Evolutionary conservation across 2,329 filamentous ascomycete genomes (phyloP), one percentile per base, ranked within the genome.

Genomic region (Amphichorda felina): DNA sequence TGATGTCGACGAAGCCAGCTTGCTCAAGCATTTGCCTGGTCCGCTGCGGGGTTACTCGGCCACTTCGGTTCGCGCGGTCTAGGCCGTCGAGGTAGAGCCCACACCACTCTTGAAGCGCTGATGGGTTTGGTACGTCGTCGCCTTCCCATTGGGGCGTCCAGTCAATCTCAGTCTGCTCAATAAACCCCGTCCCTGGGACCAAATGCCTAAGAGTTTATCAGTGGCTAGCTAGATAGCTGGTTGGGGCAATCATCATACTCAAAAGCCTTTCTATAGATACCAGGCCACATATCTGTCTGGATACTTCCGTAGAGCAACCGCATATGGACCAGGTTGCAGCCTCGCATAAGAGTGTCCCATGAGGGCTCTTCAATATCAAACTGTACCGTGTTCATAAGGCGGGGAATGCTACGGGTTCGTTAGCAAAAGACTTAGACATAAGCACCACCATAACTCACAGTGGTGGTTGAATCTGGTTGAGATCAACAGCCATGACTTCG

Each of bases 131-230:
- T 11, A 82, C 58, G 1, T 74, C 73, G 25, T 70, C 68, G 46
- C 83, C 30, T 42, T 86, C 79, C 49, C 76, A 82, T 35, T 75
- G 75, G 14, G 86, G 85, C 33, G 72, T 65, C 56, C 83, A 83
- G 56, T 96, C 86, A 37, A 96, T 81, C 54, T 96, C 89, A 33
- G 94, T 74, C 45, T 94, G 86, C 57, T 96, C 88, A 37, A 95
- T 69, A 51, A 70, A 72, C 36, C 88, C 89, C 28, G 64, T 69
- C 2, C 79, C 79, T 2, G 86, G 85, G 46, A 76, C 77, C 18
- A 95, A 67, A 50, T 93, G 83, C 36, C 81, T 86, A 43, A 14
- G 13, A 16, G 19, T n/a, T 8, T 17, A 19, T 43, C 14, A 40
- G 35, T 16, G 25, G n/a, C n/a, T n/a, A n/a, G n/a, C 18, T 17